These are phyloP conservation scores for Scheffersomyces segobiensis DNA, from an alignment of 1,139 yeast genomes.

Conservation along the genomic window DNA sequence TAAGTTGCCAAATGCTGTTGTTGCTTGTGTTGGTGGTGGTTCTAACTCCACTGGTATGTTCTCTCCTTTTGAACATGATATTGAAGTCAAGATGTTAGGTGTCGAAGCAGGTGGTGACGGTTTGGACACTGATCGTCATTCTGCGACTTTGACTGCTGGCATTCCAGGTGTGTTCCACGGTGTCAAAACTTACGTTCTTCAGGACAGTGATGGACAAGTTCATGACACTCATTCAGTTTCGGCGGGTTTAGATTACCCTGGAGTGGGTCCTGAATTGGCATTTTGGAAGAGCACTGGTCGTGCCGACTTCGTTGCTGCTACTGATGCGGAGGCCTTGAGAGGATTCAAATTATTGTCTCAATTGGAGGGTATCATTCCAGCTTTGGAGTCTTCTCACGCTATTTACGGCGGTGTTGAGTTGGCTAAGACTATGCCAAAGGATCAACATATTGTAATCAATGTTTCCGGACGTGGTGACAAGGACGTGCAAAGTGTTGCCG, in stretches of 20 bases:
- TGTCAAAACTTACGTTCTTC: constrained; percentile 89
- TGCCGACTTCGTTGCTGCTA: constrained; percentile 87
- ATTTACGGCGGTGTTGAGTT: constrained; percentile 85
- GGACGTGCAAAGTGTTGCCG: constrained; percentile 98
- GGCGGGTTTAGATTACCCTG: constrained; percentile 98
- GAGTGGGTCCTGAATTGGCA: constrained; percentile 98
- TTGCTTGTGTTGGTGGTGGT: constrained; percentile 99
- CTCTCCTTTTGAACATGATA: constrained; percentile 86
- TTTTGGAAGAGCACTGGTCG: constrained; percentile 94
- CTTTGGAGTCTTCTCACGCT: constrained; percentile 96
- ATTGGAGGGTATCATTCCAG: constrained; percentile 97
- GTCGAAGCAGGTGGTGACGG: constrained; percentile 99
- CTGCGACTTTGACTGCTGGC: constrained; percentile 93
- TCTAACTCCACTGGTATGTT: constrained; percentile 96
- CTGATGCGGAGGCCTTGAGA: constrained; percentile 87
- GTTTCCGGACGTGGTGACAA: constrained; percentile 99
- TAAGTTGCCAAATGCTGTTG: constrained; percentile 86
- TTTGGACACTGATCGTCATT: constrained; percentile 77
- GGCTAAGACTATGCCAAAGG: constrained; percentile 81
- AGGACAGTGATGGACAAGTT: constrained; percentile 90
- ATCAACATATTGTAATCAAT: constrained; percentile 80
- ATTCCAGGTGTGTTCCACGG: constrained; percentile 98
- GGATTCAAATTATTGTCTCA: constrained; percentile 90
- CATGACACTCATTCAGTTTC: constrained; percentile 97
- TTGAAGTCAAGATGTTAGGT: constrained; percentile 77